phyloP scores from a whole-genome alignment of 306 rosid genomes.

The Citrullus mucosospermus region DNA sequence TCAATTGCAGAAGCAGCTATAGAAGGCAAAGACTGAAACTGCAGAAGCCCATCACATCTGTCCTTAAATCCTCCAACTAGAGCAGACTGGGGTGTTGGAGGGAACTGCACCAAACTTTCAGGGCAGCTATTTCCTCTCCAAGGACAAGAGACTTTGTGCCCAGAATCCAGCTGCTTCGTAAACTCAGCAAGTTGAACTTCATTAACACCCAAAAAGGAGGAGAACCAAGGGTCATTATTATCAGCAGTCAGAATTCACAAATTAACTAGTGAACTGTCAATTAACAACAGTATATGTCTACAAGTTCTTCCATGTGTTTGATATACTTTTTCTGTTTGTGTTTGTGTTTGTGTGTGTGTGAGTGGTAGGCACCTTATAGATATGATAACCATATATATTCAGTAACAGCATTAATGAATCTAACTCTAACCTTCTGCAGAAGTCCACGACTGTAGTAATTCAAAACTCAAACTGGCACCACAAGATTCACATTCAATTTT shows the following conservation, averaged over 20 bases:
- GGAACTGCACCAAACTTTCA: constrained; percentile 96
- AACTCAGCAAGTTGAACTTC: constrained; percentile 80
- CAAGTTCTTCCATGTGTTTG: neutral
- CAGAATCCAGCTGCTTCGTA: constrained; percentile 75
- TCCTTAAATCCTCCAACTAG: constrained; percentile 91
- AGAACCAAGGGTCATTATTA: constrained; percentile 6
- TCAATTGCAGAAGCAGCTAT: constrained; percentile 77
- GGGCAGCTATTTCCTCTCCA: constrained; percentile 98
- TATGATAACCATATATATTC: neutral
- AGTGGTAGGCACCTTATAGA: neutral
- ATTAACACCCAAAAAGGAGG: constrained; percentile 21
- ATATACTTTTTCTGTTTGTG: neutral
- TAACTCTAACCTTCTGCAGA: constrained; percentile 74
- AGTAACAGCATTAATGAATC: constrained; percentile 3
- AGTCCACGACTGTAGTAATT: constrained; percentile 50
- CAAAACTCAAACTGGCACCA: constrained; percentile 43
- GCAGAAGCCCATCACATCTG: constrained; percentile 92
- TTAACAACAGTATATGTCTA: neutral
- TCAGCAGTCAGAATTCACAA: constrained; percentile 15
- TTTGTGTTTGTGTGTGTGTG: neutral
- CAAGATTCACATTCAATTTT: constrained; percentile 87
- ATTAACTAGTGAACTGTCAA: neutral
- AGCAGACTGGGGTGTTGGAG: constrained; percentile 85
- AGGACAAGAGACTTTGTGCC: constrained; percentile 68
- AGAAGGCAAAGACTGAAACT: constrained; percentile 69